These are phyloP conservation scores for Coleophoma eucalyptorum DNA, from an alignment of 2,329 filamentous ascomycete species.

Conservation along the genomic window DNA sequence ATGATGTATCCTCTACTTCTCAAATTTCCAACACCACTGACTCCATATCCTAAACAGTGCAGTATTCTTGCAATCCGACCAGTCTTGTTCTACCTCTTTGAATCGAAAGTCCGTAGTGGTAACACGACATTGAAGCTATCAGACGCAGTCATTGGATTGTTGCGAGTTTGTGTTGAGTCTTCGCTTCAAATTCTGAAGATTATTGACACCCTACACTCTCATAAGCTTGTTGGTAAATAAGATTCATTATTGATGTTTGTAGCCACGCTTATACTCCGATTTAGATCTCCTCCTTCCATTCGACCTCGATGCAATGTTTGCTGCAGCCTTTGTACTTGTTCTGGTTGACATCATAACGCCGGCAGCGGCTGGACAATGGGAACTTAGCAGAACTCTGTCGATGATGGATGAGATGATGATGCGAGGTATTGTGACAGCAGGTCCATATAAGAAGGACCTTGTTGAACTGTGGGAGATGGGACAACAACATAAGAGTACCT, in stretches of 20 bases:
- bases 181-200: neutral
- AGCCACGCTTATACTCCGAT: neutral
- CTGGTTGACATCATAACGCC: neutral
- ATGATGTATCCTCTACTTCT: neutral
- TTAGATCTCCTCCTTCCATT: neutral
- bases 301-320: neutral
- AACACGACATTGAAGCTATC: neutral
- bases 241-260: neutral
- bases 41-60: neutral
- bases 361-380: neutral
- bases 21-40: neutral
- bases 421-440: neutral
- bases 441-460: neutral
- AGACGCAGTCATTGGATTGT: neutral
- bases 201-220: neutral
- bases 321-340: neutral
- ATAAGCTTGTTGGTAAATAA: neutral
- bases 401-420: slow-evolving; percentile 1
- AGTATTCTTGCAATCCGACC: neutral
- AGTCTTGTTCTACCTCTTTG: neutral
- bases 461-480: neutral
- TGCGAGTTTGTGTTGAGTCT: neutral
- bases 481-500: neutral
- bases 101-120: neutral
- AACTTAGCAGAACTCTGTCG: neutral